Percentiles rank a stretch among this genome's conserved stretches.
These are phyloP conservation scores for Ceratobasidium sp. DNA, from an alignment of 1,284 basidiomycete species.

Conservation along the genomic window DNA sequence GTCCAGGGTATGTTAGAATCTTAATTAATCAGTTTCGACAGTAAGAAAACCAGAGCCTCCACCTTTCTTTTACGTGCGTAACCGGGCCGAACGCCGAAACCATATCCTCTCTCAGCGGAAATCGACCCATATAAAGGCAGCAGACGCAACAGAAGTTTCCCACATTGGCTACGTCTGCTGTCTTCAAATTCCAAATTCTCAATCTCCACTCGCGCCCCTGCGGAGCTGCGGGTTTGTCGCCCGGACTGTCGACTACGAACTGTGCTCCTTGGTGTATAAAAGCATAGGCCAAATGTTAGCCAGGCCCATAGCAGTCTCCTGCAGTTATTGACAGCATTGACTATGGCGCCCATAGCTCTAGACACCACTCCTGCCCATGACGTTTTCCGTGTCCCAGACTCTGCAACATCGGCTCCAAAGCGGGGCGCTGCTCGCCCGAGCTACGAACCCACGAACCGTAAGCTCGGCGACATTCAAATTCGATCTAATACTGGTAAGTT, in stretches of 20 bases:
- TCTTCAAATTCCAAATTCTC: neutral
- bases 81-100: too few relatives aligned
- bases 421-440: neutral
- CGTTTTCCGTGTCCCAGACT: neutral
- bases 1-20: too few relatives aligned
- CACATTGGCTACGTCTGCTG: too few relatives aligned
- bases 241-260: neutral
- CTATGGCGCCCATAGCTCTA: slow-evolving; percentile 1
- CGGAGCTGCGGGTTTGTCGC: too few relatives aligned
- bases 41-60: too few relatives aligned
- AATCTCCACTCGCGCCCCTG: neutral
- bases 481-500: slow-evolving; percentile 3
- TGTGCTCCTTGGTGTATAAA: neutral
- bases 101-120: too few relatives aligned
- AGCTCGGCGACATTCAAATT: neutral
- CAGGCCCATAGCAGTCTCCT: neutral
- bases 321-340: neutral
- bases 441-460: neutral
- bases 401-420: neutral
- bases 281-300: neutral
- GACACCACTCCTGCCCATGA: neutral
- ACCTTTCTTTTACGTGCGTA: too few relatives aligned
- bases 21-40: too few relatives aligned
- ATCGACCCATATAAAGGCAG: too few relatives aligned
- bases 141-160: too few relatives aligned